These are phyloP conservation scores for Candida alai DNA, from an alignment of 805 yeast species.

Conservation along the genomic window DNA sequence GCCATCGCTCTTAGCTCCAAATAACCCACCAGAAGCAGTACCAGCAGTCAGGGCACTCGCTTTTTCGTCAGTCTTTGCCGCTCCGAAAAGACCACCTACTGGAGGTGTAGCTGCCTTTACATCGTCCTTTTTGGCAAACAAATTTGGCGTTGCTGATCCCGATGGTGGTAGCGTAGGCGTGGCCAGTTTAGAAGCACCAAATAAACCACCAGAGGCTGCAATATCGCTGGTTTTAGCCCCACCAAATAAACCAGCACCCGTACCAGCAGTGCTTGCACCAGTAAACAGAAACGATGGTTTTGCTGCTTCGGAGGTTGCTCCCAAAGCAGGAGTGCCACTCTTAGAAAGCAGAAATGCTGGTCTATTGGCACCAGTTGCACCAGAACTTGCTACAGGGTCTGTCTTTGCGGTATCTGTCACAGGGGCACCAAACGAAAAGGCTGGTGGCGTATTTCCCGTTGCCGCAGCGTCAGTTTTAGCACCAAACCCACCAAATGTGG, in stretches of 20 bases:
- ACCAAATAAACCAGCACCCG: constrained; percentile 15
- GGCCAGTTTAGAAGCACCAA: constrained; percentile 23
- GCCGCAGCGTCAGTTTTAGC: constrained; percentile 9
- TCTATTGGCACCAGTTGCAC: constrained; percentile 15
- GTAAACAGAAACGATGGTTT: too few species aligned
- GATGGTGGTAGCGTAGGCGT: constrained; percentile 15
- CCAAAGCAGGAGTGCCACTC: constrained; percentile 4
- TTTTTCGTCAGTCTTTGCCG: constrained; percentile 11
- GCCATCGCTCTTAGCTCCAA: constrained; percentile 14
- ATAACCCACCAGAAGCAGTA: constrained; percentile 11
- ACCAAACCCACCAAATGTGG: constrained; percentile 19
- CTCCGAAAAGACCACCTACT: constrained; percentile 14
- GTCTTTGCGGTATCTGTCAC: constrained; percentile 11
- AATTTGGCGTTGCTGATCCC: constrained; percentile 9
- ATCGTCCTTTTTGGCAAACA: too few species aligned
- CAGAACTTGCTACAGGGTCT: constrained; percentile 2
- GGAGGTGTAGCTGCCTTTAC: too few species aligned
- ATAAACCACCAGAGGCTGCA: too few species aligned
- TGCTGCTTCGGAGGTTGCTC: too few species aligned
- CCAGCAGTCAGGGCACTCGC: constrained; percentile 14
- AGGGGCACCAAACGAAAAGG: constrained; percentile 13
- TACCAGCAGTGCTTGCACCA: constrained; percentile 12
- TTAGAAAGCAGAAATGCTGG: constrained; percentile 11
- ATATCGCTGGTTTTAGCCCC: too few species aligned
- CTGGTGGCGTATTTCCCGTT: constrained; percentile 5